These are phyloP conservation scores for Puccinia polysora DNA, from an alignment of 1,284 basidiomycete genomes.

Conservation along the genomic window DNA sequence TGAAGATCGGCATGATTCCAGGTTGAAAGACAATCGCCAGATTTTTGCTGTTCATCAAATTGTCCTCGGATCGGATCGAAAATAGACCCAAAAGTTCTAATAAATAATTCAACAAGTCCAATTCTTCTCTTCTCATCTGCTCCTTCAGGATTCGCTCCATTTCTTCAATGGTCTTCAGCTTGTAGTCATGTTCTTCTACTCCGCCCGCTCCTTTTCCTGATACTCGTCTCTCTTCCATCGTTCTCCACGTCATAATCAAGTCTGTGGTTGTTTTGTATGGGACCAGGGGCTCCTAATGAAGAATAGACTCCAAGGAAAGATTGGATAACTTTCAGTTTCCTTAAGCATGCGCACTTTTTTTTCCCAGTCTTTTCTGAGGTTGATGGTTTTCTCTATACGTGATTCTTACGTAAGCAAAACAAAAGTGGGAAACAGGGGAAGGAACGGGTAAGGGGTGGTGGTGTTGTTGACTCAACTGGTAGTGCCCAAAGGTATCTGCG, in stretches of 20 bases:
- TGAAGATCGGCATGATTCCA: constrained; percentile 53
- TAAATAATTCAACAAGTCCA: not conserved
- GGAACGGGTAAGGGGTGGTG: too few species aligned
- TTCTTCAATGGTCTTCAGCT: too few species aligned
- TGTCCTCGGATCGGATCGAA: constrained; percentile 57
- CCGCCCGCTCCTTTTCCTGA: not conserved
- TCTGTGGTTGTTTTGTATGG: not conserved
- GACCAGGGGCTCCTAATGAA: constrained; percentile 6
- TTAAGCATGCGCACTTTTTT: not conserved
- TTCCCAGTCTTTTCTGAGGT: not conserved
- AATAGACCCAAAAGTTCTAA: not conserved
- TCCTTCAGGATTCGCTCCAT: not conserved
- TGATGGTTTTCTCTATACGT: too few species aligned
- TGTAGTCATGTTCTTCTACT: too few species aligned
- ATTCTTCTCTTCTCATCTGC: not conserved
- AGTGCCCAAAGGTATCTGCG: constrained; percentile 9
- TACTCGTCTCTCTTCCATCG: not conserved
- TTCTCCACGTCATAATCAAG: not conserved
- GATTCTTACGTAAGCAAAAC: too few species aligned
- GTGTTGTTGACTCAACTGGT: constrained; percentile 25
- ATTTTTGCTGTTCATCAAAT: constrained; percentile 92
- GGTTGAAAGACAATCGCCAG: constrained; percentile 99
- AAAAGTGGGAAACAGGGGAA: too few species aligned
- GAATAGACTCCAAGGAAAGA: not conserved
- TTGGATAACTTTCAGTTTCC: too few species aligned